Percentiles rank a stretch among this genome's conserved stretches.
Conservation (phyloP, 2,329 filamentous ascomycete genomes). For the Phialocephala sp. region DNA sequence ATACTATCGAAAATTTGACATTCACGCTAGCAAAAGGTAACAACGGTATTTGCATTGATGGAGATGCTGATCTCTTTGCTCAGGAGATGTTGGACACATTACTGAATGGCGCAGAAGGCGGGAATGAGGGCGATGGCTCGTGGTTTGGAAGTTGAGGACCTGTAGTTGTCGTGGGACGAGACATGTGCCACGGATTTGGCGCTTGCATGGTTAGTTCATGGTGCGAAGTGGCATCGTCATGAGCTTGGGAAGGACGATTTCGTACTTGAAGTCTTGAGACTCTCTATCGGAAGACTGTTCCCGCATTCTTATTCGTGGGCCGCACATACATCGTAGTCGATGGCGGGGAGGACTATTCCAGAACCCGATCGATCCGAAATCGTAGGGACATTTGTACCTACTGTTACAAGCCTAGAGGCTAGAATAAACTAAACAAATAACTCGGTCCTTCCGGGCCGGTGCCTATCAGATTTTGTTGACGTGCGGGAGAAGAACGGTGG, state of each 20-base stretch:
- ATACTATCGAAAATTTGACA: too few species aligned
- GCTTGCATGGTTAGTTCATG: not conserved
- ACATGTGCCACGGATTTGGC: not conserved
- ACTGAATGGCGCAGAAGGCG: not conserved
- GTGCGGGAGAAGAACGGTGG: conserved; percentile 1
- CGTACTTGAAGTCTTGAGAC: too few species aligned
- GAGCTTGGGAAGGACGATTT: not conserved
- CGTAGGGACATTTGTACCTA: too few species aligned
- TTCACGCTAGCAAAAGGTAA: too few species aligned
- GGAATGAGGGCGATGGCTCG: not conserved
- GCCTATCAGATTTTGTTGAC: not conserved
- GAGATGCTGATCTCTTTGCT: not conserved
- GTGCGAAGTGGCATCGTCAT: not conserved
- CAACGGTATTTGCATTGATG: too few species aligned
- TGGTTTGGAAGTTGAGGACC: not conserved
- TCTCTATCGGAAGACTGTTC: too few species aligned
- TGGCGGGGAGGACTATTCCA: too few species aligned
- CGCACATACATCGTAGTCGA: too few species aligned
- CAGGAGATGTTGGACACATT: not conserved
- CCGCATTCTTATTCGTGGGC: too few species aligned
- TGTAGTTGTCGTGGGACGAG: not conserved
- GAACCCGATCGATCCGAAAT: too few species aligned
- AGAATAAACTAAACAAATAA: too few species aligned
- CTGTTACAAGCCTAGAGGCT: too few species aligned
- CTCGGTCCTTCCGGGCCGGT: not conserved